Percentiles rank a stretch among this genome's conserved stretches.
phyloP scores from a whole-genome alignment of 306 rosid species.

The Prunus davidiana region DNA sequence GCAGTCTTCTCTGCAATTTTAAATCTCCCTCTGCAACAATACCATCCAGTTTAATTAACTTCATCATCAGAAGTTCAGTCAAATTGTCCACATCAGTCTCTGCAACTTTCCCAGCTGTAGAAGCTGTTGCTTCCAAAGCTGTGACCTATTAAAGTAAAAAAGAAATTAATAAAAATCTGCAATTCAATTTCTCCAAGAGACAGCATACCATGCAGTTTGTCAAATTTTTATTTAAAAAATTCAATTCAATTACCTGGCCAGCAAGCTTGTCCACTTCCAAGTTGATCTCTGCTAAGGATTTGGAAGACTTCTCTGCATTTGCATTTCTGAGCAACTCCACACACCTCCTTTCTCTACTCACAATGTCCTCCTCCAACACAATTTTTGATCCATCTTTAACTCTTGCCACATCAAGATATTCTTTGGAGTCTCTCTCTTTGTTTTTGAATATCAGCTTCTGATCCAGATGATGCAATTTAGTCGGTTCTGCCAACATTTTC shows the following conservation, averaged over 20 bases:
- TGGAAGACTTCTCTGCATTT: conserved; percentile 51
- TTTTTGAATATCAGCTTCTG: conserved; percentile 74
- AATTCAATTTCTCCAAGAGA: not conserved
- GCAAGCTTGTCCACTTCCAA: conserved; percentile 53
- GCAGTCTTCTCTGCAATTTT: conserved; percentile 54
- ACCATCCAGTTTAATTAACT: conserved; percentile 63
- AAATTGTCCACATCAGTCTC: conserved; percentile 46
- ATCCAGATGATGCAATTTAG: conserved; percentile 62
- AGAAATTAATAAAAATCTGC: not conserved
- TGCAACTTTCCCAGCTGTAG: conserved; percentile 31
- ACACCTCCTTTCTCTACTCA: conserved; percentile 51
- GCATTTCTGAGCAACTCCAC: conserved; percentile 45
- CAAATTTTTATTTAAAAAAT: not conserved
- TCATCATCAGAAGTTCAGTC: conserved; percentile 66
- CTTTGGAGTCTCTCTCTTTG: conserved; percentile 74
- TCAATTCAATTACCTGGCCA: conserved; percentile 43
- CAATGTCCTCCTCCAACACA: conserved; percentile 51
- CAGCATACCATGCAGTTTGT: not conserved
- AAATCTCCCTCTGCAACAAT: conserved; percentile 57
- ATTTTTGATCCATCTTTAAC: conserved; percentile 74
- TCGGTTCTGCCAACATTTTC: conserved; percentile 58
- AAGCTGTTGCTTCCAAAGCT: conserved; percentile 42
- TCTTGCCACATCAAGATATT: conserved; percentile 61
- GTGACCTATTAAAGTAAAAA: conserved; percentile 48
- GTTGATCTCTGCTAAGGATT: conserved; percentile 47